These are phyloP conservation scores for Cajanus cajan DNA, from an alignment of 306 rosid genomes.

Conservation along the genomic window DNA sequence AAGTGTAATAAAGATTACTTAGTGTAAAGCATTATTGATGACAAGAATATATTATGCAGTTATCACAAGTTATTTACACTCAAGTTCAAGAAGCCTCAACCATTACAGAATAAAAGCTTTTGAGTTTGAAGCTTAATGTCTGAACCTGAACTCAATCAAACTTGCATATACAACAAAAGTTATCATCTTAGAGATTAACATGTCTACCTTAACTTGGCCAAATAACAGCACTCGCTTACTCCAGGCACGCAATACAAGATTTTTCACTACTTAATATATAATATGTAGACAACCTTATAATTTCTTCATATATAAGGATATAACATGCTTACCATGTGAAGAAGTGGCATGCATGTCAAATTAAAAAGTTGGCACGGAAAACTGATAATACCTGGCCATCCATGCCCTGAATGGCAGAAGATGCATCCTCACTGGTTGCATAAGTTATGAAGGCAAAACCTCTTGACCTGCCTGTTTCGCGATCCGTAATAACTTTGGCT, in stretches of 20 bases:
- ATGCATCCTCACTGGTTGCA: slow-evolving; percentile 48
- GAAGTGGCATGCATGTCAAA: neutral
- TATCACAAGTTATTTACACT: neutral
- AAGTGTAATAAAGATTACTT: neutral
- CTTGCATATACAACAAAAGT: neutral
- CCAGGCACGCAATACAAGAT: neutral
- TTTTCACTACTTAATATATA: neutral
- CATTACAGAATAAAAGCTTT: neutral
- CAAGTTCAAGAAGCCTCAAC: neutral
- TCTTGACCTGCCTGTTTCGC: slow-evolving; percentile 49
- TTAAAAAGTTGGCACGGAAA: slow-evolving; percentile 11
- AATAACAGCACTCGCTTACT: neutral
- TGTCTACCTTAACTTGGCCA: neutral
- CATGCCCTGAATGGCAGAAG: slow-evolving; percentile 49
- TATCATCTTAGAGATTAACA: neutral
- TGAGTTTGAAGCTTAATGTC: neutral
- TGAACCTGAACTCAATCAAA: neutral
- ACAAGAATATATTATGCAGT: neutral
- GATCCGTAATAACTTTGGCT: slow-evolving; percentile 47
- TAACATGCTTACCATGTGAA: neutral
- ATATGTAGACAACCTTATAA: neutral
- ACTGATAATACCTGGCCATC: slow-evolving; percentile 49
- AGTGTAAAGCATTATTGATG: neutral
- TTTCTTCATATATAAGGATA: neutral
- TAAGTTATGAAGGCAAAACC: slow-evolving; percentile 54